These are phyloP conservation scores for Sporothrix brunneoviolacea DNA, from an alignment of 2,329 filamentous ascomycete genomes.

Conservation along the genomic window DNA sequence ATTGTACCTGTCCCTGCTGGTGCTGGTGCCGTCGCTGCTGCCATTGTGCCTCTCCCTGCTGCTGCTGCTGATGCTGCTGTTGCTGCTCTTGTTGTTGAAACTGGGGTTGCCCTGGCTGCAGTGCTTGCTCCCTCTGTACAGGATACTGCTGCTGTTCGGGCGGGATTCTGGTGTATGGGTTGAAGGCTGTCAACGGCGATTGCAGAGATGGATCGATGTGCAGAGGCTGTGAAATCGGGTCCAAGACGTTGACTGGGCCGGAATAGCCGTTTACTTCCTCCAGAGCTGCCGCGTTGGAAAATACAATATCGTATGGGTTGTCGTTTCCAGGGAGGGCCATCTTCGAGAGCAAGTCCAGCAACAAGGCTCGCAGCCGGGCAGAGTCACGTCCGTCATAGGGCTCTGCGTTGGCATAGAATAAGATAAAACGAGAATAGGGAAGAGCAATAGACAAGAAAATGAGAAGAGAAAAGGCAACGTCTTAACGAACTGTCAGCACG, in stretches of 20 bases:
- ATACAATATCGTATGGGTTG: neutral
- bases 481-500: too few relatives aligned
- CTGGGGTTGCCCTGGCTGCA: neutral
- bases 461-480: too few relatives aligned
- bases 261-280: neutral
- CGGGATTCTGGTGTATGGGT: neutral
- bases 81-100: neutral
- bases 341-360: slow-evolving; percentile 5
- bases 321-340: slow-evolving; percentile 7
- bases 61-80: neutral
- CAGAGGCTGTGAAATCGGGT: too few relatives aligned
- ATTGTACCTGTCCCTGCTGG: neutral
- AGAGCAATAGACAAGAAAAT: neutral
- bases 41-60: neutral
- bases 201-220: neutral
- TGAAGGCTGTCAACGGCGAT: neutral
- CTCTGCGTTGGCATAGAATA: neutral
- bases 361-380: slow-evolving; percentile 7
- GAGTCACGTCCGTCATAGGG: slow-evolving; percentile 11
- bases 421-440: too few relatives aligned
- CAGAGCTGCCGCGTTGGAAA: neutral
- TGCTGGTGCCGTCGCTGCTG: neutral
- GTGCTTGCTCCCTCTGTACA: neutral
- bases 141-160: neutral
- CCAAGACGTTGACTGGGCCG: too few relatives aligned